A percentile compares a stretch with the other conserved stretches of the same genome.
These are phyloP conservation scores for Emergomyces orientalis DNA, from an alignment of 2,329 filamentous ascomycete species.

Conservation along the genomic window DNA sequence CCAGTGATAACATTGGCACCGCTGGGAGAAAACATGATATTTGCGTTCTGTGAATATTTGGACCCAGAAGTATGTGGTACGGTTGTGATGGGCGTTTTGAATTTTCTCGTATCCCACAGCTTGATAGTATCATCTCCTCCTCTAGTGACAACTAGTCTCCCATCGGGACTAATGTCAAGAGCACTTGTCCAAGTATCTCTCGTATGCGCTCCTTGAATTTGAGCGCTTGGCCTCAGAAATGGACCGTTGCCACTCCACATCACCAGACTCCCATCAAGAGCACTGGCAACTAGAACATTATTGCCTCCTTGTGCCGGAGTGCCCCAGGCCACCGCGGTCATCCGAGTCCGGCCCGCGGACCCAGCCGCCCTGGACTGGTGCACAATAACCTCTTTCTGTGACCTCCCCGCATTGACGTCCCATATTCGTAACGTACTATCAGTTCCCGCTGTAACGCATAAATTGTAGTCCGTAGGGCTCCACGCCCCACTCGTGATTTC, in stretches of 20 bases:
- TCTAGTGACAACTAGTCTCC: slow-evolving; percentile 78
- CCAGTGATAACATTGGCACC: slow-evolving; percentile 80
- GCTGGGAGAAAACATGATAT: slow-evolving; percentile 81
- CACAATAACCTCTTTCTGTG: slow-evolving; percentile 87
- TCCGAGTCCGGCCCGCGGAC: slow-evolving; percentile 79
- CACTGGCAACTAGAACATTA: slow-evolving; percentile 70
- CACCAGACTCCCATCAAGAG: slow-evolving; percentile 77
- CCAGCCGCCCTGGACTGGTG: slow-evolving; percentile 90
- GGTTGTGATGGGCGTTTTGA: slow-evolving; percentile 78
- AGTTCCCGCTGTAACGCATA: slow-evolving; percentile 83
- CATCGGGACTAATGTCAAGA: slow-evolving; percentile 82
- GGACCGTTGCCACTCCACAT: slow-evolving; percentile 91
- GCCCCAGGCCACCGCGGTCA: slow-evolving; percentile 89
- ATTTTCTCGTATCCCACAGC: slow-evolving; percentile 92
- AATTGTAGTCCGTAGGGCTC: slow-evolving; percentile 76
- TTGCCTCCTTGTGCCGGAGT: slow-evolving; percentile 64
- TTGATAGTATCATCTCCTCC: slow-evolving; percentile 91
- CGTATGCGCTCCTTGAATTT: slow-evolving; percentile 74
- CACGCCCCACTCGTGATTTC: slow-evolving; percentile 84
- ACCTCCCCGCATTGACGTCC: slow-evolving; percentile 85
- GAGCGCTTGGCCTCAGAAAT: slow-evolving; percentile 68
- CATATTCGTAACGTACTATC: slow-evolving; percentile 95
- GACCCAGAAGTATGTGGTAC: slow-evolving; percentile 73
- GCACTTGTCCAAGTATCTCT: slow-evolving; percentile 85
- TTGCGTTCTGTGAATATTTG: slow-evolving; percentile 70